Base-by-base conservation (phyloP, 805 yeast genomes). In the Debaryomyces castellii region DNA sequence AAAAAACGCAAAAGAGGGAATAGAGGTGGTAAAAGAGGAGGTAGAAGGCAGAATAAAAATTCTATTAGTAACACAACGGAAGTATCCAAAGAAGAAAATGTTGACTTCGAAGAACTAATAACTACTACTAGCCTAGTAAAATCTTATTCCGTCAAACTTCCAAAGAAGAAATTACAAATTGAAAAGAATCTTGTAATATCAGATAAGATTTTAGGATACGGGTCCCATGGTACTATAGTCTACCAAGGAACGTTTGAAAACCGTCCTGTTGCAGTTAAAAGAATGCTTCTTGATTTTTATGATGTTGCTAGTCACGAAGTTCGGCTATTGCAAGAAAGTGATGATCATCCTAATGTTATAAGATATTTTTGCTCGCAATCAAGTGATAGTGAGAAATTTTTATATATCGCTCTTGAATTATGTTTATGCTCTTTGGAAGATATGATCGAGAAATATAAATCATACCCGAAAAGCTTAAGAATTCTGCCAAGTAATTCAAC, bases 221-320 rank as follows among this genome's bases (percentile, higher is more conserved):
- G 99, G 1, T 89, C 97, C 0, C 96, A 91, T 55, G 99, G 99
- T 22, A 94, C 99, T 0, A 89, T 92, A 23, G 99, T 94, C 1
- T 89, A 82, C 60, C 82, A 85, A 59, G 99, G 99, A 0, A 78
- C 81, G 4, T 94, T 91, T 67, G 97, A 92, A 59, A 85, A 82
- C 53, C 76, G 99, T 46, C 96, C 96, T 1, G 99, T 94, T 5
- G 99, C 99, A 0, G 95, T 94, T 5, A 94, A 94, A 63, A 71
- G 98, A 56, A 88, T 94, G 96, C 71, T 94, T 43, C 75, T 91
- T 30, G 97, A 91, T 60, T 94, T 91, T 59, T 92, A 87, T 64
- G 97, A 94, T 58, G 81, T 92, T 46, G 98, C 98, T 1, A 84
- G 89, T 7, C 96, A 89, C 54, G 99, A 92, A 59, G 95, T 94